Base-by-base conservation (phyloP, 2,329 filamentous ascomycete species). In the Stemphylium beticola region DNA sequence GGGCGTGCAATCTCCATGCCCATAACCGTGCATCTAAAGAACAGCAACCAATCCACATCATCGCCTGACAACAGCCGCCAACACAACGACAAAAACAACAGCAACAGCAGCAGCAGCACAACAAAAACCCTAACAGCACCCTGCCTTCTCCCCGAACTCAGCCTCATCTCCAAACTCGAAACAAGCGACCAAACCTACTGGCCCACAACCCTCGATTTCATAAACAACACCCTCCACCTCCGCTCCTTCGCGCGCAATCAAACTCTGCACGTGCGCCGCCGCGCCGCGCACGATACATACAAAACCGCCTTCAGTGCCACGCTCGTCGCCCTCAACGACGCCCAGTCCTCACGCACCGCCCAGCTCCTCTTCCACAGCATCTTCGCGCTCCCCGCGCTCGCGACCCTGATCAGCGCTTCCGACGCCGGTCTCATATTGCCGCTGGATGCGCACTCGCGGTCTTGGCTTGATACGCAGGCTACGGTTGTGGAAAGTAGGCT, bases 191-290 rank as follows among this genome's bases (percentile, higher is more conserved):
- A 86, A 3, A 81, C 86, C 4, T 93, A 91, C 78, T 97, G 93
- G 93, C 88, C 91, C 37, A 82, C 96, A 2, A 86, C 87, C 5
- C 80, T 96, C 4, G 87, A 95, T 69, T 92, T 97, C 60, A 79
- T 78, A 3, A 78, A 81, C 44, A 86, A 89, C 52, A 79, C 87
- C 0, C 74, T 79, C 0, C 84, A 95, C 43, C 79, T 84, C 4
- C 75, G 82, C 0, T 84, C 87, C 3, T 92, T 96, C 77, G 78
- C 78, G 10, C 79, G 81, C 17, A 87, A 87, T 22, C 91, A 96
- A 64, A 90, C 85, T 1, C 78, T 97, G 37, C 87, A 87, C 66
- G 85, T 96, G 4, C 85, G 89, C 15, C 83, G 89, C 14, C 85
- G 92, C n/a, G 73, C 76, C 0, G 75, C 78, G 0, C 63, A 70